phyloP scores from a whole-genome alignment of 2,329 filamentous ascomycete genomes.

The Verticillium isaacii region DNA sequence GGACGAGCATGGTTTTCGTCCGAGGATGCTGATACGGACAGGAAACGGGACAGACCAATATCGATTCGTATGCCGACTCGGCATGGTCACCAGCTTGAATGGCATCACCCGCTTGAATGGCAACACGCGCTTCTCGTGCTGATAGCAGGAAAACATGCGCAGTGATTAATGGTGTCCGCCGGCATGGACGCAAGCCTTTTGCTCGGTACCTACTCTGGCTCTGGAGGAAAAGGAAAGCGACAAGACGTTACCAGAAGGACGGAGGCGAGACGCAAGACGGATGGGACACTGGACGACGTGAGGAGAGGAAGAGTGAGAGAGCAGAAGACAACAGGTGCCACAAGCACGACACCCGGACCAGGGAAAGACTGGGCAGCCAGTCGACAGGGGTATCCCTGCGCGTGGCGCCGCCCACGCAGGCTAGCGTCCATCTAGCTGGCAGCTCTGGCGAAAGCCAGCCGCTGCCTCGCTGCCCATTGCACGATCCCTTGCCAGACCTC shows the following conservation, averaged over 20 bases:
- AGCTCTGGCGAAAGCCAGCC: neutral
- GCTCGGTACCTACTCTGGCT: too few relatives aligned
- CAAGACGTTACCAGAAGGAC: neutral
- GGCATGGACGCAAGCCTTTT: too few relatives aligned
- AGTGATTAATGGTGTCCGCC: too few relatives aligned
- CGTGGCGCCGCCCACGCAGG: neutral
- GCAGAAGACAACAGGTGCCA: neutral
- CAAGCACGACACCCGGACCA: neutral
- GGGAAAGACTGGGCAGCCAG: neutral
- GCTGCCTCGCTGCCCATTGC: neutral
- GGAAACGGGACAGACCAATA: too few relatives aligned
- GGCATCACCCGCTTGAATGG: neutral
- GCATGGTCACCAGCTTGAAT: neutral
- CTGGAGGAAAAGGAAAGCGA: neutral
- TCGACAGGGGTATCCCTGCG: neutral
- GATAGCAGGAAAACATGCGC: too few relatives aligned
- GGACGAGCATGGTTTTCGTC: too few relatives aligned
- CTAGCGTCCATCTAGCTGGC: neutral
- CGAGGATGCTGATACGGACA: too few relatives aligned
- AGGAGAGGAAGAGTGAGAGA: neutral
- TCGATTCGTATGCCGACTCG: neutral
- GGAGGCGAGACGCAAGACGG: neutral
- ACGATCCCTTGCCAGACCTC: neutral
- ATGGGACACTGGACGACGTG: neutral
- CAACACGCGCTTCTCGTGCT: neutral